A percentile compares a stretch with the other conserved stretches of the same genome.
phyloP scores from a whole-genome alignment of 2,329 filamentous ascomycete genomes.

The Alternaria alternata region DNA sequence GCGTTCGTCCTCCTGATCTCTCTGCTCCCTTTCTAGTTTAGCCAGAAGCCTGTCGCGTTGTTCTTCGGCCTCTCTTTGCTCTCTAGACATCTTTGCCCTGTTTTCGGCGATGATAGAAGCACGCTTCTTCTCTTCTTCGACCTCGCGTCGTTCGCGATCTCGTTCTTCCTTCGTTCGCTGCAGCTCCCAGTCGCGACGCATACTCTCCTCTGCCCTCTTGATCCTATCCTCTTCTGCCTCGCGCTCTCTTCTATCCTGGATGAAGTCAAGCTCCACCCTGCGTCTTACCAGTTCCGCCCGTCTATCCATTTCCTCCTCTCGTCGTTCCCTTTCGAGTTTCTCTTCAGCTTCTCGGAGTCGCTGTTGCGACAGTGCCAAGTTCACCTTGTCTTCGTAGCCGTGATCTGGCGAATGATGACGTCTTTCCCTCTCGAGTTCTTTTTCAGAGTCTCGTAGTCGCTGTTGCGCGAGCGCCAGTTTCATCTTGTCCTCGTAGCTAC shows the following conservation, averaged over 20 bases:
- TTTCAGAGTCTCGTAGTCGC: slow-evolving; percentile 47
- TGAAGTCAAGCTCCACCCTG: slow-evolving; percentile 47
- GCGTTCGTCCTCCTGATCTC: slow-evolving; percentile 37
- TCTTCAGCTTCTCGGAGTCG: slow-evolving; percentile 49
- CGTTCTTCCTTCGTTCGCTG: slow-evolving; percentile 42
- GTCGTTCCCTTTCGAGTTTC: slow-evolving; percentile 44
- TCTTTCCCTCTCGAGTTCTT: slow-evolving; percentile 41
- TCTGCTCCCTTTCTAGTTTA: slow-evolving; percentile 36
- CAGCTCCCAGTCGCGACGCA: slow-evolving; percentile 45
- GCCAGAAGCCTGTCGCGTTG: slow-evolving; percentile 39
- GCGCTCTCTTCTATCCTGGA: slow-evolving; percentile 45
- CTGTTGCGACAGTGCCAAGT: slow-evolving; percentile 46
- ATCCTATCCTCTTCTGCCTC: slow-evolving; percentile 40
- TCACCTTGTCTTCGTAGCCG: slow-evolving; percentile 35
- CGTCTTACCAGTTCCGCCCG: slow-evolving; percentile 50
- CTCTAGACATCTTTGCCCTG: slow-evolving; percentile 31
- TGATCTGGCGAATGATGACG: slow-evolving; percentile 21
- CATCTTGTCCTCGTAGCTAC: slow-evolving; percentile 37
- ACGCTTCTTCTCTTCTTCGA: slow-evolving; percentile 51
- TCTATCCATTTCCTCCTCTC: slow-evolving; percentile 43
- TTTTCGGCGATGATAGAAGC: slow-evolving; percentile 51
- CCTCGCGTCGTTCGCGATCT: slow-evolving; percentile 48
- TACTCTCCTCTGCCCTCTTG: slow-evolving; percentile 38
- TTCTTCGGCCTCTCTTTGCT: slow-evolving; percentile 32
- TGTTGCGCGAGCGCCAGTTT: slow-evolving; percentile 47